phyloP scores from a whole-genome alignment of 192 early-diverging fungal genomes.

The Coemansia sp. region DNA sequence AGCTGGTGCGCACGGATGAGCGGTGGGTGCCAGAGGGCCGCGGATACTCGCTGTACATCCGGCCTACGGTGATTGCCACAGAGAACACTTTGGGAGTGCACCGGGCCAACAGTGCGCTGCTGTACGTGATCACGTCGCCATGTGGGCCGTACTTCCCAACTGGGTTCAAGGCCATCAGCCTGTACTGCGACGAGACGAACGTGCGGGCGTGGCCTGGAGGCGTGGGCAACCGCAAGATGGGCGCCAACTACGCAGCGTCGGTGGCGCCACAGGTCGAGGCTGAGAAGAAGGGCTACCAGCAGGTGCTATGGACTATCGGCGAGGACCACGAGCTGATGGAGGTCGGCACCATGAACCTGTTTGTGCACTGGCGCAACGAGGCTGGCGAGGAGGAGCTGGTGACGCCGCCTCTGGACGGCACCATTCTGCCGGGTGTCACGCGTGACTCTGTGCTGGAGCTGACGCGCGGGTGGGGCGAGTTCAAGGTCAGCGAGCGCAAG shows the following conservation, averaged over 20 bases:
- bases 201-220: constrained; percentile 95
- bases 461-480: constrained; percentile 77
- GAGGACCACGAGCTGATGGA: constrained; percentile 82
- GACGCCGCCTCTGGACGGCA: constrained; percentile 91
- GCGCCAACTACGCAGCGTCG: constrained; percentile 59
- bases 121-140: constrained; percentile 89
- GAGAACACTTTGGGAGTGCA: constrained; percentile 84
- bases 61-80: constrained; percentile 91
- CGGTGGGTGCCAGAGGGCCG: constrained; percentile 88
- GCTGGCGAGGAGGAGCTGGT: constrained; percentile 79
- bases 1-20: constrained; percentile 75
- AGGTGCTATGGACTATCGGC: constrained; percentile 96
- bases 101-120: constrained; percentile 69
- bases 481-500: constrained; percentile 82
- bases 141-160: constrained; percentile 97
- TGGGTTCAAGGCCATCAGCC: constrained; percentile 83
- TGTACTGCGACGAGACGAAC: constrained; percentile 81
- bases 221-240: constrained; percentile 90
- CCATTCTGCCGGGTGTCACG: constrained; percentile 93
- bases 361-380: constrained; percentile 84
- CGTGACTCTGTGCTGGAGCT: constrained; percentile 87
- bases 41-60: constrained; percentile 91
- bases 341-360: constrained; percentile 98
- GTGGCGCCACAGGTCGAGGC: constrained; percentile 79
- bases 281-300: constrained; percentile 84